Evolutionary conservation across 768 basidiomycete species (phyloP).

Genomic region (Coprinopsis cinerea): DNA sequence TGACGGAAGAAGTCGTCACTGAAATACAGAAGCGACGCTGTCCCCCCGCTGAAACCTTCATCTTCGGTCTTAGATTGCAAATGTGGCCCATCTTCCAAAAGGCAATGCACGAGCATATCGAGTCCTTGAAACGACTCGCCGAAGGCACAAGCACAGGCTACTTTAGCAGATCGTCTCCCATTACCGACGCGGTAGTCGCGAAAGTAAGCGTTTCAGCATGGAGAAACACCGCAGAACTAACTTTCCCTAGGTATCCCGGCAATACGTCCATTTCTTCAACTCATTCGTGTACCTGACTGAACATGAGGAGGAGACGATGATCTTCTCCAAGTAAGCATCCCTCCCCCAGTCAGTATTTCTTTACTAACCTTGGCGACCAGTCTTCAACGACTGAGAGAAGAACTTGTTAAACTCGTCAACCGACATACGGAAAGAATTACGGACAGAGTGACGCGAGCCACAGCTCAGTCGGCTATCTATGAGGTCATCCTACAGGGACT

Average conservation of each 20-base stretch:
- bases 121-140: conserved; percentile 75
- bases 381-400: conserved; percentile 77
- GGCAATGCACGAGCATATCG: conserved; percentile 77
- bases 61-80: conserved; percentile 73
- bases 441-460: conserved; percentile 56
- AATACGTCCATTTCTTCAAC: conserved; percentile 79
- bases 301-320: conserved; percentile 91
- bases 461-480: conserved; percentile 67
- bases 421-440: conserved; percentile 65
- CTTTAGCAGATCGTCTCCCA: conserved; percentile 52
- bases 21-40: conserved; percentile 77
- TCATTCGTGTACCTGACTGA: conserved; percentile 75
- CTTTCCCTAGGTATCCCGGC: conserved; percentile 52
- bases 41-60: conserved; percentile 73
- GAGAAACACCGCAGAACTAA: not conserved
- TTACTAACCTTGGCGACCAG: conserved; percentile 35
- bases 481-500: conserved; percentile 72
- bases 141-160: conserved; percentile 63
- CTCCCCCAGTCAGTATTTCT: not conserved
- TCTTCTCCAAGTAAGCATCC: conserved; percentile 78
- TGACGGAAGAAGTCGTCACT: conserved; percentile 74
- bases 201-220: conserved; percentile 37
- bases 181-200: conserved; percentile 65
- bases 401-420: conserved; percentile 69
- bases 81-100: conserved; percentile 96